phyloP scores from a whole-genome alignment of 2,329 filamentous ascomycete species.

The Colletotrichum australisinense region DNA sequence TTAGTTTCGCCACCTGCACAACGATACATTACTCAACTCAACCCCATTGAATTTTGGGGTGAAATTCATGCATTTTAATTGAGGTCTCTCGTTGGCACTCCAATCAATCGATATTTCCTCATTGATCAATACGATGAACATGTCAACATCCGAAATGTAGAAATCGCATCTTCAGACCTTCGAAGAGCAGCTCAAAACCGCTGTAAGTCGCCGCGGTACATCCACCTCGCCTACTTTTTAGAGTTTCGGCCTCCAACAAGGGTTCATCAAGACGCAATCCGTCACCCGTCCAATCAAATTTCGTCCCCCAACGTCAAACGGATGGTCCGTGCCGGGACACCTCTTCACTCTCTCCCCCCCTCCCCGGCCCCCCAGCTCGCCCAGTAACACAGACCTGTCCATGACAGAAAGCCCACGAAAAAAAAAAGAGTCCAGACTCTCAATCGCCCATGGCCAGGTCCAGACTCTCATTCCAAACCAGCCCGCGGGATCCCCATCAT shows the following conservation, averaged over 20 bases:
- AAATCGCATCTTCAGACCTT: not conserved
- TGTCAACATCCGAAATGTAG: not conserved
- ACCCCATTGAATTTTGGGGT: too few species aligned
- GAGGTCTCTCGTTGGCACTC: fast-evolving
- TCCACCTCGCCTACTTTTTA: conserved; percentile 5
- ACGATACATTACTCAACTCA: not conserved
- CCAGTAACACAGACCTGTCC: not conserved
- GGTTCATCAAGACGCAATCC: not conserved
- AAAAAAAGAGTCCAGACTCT: not conserved
- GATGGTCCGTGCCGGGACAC: not conserved
- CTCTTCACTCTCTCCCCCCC: not conserved
- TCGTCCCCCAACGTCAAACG: not conserved
- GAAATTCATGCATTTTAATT: not conserved
- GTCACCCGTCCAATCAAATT: not conserved
- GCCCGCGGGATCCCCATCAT: not conserved
- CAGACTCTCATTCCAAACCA: not conserved
- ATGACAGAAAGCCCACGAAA: not conserved
- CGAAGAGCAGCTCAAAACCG: not conserved
- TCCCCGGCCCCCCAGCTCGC: not conserved
- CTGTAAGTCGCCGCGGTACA: not conserved
- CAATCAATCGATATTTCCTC: not conserved
- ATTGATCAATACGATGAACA: not conserved
- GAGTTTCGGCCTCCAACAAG: conserved; percentile 4
- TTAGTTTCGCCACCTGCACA: not conserved
- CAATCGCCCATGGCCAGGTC: not conserved